Conservation (phyloP, 1,284 basidiomycete genomes). For the Austroboletus niveus region DNA sequence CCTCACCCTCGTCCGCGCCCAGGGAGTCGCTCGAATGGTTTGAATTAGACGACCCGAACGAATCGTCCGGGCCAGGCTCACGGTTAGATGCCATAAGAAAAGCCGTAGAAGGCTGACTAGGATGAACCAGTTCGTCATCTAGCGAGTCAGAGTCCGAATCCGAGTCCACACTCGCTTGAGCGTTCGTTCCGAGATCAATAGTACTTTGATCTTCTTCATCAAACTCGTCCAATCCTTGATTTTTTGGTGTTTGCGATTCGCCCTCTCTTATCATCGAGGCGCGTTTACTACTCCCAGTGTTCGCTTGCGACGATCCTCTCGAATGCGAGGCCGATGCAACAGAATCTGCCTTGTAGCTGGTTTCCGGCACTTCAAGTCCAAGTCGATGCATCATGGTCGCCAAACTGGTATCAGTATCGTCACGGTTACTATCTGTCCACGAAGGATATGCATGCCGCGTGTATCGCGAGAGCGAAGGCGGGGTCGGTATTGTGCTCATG, state of each 20-base stretch:
- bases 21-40: constrained; percentile 50
- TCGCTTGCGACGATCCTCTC: constrained; percentile 11
- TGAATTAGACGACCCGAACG: constrained; percentile 47
- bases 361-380: constrained; percentile 34
- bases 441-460: constrained; percentile 36
- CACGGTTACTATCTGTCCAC: constrained; percentile 43
- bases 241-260: constrained; percentile 24
- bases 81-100: constrained; percentile 52
- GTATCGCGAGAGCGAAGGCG: constrained; percentile 67
- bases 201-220: constrained; percentile 24
- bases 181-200: constrained; percentile 11
- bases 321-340: constrained; percentile 10
- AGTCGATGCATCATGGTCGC: constrained; percentile 55
- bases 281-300: constrained; percentile 1
- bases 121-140: constrained; percentile 44
- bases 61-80: constrained; percentile 44
- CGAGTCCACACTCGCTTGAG: constrained; percentile 14
- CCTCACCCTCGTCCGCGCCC: constrained; percentile 41
- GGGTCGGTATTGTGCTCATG: constrained; percentile 62
- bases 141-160: constrained; percentile 47
- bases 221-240: constrained; percentile 24
- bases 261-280: constrained; percentile 2
- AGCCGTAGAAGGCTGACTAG: constrained; percentile 55
- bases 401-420: constrained; percentile 40
- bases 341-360: constrained; percentile 16